phyloP scores from a whole-genome alignment of 768 basidiomycete genomes.

The Mycena maculata region DNA sequence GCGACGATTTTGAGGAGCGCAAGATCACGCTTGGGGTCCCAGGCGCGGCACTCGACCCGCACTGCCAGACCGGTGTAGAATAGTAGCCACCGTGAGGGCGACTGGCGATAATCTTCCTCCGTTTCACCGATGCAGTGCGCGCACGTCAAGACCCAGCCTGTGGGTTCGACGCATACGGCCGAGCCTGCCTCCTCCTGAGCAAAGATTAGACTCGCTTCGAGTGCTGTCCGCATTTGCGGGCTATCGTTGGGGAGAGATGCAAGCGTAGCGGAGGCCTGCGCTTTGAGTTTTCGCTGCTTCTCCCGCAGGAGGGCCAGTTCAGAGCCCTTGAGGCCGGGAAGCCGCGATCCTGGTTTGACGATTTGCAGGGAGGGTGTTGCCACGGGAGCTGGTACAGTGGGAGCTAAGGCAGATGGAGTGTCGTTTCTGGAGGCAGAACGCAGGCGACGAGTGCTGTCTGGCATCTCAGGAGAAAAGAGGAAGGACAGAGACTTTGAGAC shows the following conservation, averaged over 20 bases:
- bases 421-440: conserved; percentile 1
- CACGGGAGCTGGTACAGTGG: not conserved
- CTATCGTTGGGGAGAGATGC: conserved; percentile 2
- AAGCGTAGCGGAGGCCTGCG: not conserved
- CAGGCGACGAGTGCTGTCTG: conserved; percentile 14
- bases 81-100: not conserved
- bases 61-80: conserved; percentile 12
- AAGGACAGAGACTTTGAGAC: too few relatives aligned
- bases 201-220: conserved; percentile 18
- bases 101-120: not conserved
- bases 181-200: conserved; percentile 15
- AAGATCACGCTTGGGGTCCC: conserved; percentile 17
- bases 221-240: conserved; percentile 6
- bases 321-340: conserved; percentile 13
- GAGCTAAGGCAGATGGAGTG: not conserved
- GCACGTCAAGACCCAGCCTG: conserved; percentile 15
- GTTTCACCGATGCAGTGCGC: conserved; percentile 15
- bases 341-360: not conserved
- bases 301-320: conserved; percentile 15
- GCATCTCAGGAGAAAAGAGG: too few relatives aligned
- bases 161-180: conserved; percentile 10
- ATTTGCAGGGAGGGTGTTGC: not conserved
- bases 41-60: conserved; percentile 12
- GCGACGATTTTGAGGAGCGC: conserved; percentile 11
- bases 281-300: conserved; percentile 6